These are phyloP conservation scores for Dillenia turbinata DNA, from an alignment of 164 flowering plant species.

Conservation along the genomic window DNA sequence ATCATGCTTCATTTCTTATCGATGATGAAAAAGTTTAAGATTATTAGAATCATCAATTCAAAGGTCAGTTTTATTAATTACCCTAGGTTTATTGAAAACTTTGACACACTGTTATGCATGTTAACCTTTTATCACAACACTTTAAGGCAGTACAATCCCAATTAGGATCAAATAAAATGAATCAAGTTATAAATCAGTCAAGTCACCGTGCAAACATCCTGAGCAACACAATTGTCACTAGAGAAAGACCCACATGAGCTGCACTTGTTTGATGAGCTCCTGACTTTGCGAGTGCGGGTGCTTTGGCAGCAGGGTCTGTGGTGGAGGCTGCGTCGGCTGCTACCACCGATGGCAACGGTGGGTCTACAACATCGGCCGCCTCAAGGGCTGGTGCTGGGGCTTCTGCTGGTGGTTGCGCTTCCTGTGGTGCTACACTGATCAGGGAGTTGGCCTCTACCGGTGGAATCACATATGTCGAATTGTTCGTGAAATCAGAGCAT, in stretches of 20 bases:
- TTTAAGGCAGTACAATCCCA: too few relatives aligned
- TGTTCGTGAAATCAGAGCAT: constrained; percentile 31
- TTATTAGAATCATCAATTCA: too few relatives aligned
- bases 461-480: constrained; percentile 18
- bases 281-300: constrained; percentile 11
- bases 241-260: constrained; percentile 26
- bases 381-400: constrained; percentile 46
- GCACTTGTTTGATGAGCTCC: constrained; percentile 19
- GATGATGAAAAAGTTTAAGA: too few relatives aligned
- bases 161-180: too few relatives aligned
- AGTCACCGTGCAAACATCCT: constrained; percentile 6
- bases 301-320: constrained; percentile 9
- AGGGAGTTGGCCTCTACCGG: constrained; percentile 39
- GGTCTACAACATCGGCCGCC: constrained; percentile 46
- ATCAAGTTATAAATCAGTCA: too few relatives aligned
- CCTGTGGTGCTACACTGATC: constrained; percentile 12
- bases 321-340: not conserved
- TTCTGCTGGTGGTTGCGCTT: constrained; percentile 36
- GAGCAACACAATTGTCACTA: constrained; percentile 21
- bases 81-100: too few relatives aligned
- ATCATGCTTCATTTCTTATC: too few relatives aligned
- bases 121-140: too few relatives aligned
- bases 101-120: too few relatives aligned
- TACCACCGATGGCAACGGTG: constrained; percentile 70
- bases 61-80: too few relatives aligned